Percentiles rank a stretch among this genome's conserved stretches.
phyloP scores from a whole-genome alignment of 345 rosid genomes.

The Eucalyptus coolabah region DNA sequence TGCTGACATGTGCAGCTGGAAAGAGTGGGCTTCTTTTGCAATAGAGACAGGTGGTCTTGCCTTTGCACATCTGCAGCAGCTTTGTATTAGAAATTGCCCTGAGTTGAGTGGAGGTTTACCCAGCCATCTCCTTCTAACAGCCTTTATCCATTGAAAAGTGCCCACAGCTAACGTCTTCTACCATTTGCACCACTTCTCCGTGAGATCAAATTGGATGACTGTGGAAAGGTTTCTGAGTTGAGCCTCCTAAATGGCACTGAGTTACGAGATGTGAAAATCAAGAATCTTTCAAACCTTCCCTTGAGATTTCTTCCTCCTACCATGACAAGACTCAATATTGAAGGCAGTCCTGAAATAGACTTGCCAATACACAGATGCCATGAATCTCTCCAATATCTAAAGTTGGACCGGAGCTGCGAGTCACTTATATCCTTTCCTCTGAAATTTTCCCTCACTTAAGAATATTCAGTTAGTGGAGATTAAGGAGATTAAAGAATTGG shows the following conservation, averaged over 20 bases:
- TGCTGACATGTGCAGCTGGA: neutral
- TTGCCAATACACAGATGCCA: neutral
- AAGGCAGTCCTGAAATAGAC: neutral
- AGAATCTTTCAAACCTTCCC: neutral
- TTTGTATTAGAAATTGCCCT: neutral
- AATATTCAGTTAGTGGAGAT: neutral
- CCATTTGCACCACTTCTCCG: neutral
- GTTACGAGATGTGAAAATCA: neutral
- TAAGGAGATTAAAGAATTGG: neutral
- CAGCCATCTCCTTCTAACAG: neutral
- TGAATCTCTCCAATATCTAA: neutral
- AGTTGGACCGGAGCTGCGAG: rapidly evolving
- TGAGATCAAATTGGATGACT: neutral
- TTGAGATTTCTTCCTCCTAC: neutral
- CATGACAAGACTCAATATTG: neutral
- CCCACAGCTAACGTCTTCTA: neutral
- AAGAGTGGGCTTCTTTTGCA: neutral
- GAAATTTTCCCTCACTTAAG: neutral
- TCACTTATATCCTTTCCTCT: neutral
- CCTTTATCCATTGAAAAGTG: neutral
- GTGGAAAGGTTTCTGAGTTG: neutral
- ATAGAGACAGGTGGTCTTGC: neutral
- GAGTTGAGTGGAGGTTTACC: neutral
- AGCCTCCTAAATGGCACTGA: neutral
- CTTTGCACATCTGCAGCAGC: neutral